A percentile compares a stretch with the other conserved stretches of the same genome.
Evolutionary conservation across 768 basidiomycete genomes (phyloP).

Genomic region (Macrolepiota albuminosa): DNA sequence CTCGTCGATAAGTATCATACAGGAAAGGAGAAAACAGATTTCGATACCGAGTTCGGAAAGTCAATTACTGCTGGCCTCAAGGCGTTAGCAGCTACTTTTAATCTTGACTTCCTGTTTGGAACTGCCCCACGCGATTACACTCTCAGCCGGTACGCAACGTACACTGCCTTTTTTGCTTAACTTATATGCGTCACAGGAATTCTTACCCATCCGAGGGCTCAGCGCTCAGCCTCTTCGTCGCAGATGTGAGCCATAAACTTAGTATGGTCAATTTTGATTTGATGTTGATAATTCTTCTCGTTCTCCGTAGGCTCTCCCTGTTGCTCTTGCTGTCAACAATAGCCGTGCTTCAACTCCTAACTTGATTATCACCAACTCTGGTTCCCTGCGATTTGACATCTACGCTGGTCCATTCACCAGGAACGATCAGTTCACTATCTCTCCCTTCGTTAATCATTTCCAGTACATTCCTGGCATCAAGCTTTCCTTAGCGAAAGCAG

Average conservation of each 20-base stretch:
- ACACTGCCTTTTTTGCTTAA: neutral
- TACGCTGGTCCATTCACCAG: constrained; percentile 68
- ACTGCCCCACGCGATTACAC: constrained; percentile 76
- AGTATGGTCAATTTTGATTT: neutral
- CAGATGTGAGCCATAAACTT: constrained; percentile 28
- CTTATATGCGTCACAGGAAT: constrained; percentile 30
- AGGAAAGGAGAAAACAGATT: constrained; percentile 38
- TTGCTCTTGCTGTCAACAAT: constrained; percentile 59
- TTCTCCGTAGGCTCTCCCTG: constrained; percentile 42
- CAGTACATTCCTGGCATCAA: constrained; percentile 55
- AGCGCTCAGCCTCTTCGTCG: constrained; percentile 53
- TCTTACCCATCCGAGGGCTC: constrained; percentile 62
- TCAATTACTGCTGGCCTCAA: constrained; percentile 55
- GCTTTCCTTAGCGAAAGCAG: constrained; percentile 43
- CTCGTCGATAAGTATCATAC: constrained; percentile 52
- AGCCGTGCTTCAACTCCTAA: constrained; percentile 54
- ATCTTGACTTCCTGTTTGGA: constrained; percentile 63
- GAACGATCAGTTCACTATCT: constrained; percentile 76
- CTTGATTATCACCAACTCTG: constrained; percentile 64
- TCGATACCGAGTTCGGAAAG: constrained; percentile 56
- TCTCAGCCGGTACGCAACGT: constrained; percentile 44
- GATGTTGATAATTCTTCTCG: neutral
- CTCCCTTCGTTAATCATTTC: constrained; percentile 66
- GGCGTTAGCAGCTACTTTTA: constrained; percentile 49
- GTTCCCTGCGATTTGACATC: constrained; percentile 61